These are phyloP conservation scores for Microcera coccophila DNA, from an alignment of 2,329 filamentous ascomycete genomes.

Conservation along the genomic window DNA sequence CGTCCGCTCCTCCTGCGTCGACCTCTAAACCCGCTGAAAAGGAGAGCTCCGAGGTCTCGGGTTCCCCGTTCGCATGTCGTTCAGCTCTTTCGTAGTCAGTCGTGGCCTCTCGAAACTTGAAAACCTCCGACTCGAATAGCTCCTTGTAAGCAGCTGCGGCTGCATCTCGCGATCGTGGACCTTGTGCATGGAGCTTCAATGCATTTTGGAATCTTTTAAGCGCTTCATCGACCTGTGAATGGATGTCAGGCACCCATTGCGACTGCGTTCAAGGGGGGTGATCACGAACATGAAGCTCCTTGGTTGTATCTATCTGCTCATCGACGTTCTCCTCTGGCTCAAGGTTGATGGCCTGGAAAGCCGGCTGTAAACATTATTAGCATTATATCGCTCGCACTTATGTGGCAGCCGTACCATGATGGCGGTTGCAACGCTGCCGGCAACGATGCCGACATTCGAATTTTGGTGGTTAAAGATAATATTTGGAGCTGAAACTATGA, in stretches of 20 bases:
- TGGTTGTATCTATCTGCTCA: conserved; percentile 90
- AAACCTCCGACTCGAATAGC: conserved; percentile 89
- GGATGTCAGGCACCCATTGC: conserved; percentile 3
- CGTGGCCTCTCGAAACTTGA: conserved; percentile 80
- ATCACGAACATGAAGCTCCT: conserved; percentile 70
- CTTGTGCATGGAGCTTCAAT: conserved; percentile 86
- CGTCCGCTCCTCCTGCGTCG: conserved; percentile 63
- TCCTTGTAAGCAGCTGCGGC: conserved; percentile 77
- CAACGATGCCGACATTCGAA: conserved; percentile 20
- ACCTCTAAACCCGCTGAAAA: conserved; percentile 52
- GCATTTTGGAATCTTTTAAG: conserved; percentile 91
- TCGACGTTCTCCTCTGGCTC: conserved; percentile 87
- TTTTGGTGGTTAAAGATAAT: conserved; percentile 1
- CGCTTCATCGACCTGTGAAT: conserved; percentile 78
- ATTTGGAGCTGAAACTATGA: not conserved
- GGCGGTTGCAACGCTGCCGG: conserved; percentile 12
- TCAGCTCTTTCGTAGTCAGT: conserved; percentile 78
- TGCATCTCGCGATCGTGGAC: conserved; percentile 68
- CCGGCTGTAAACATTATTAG: conserved; percentile 50
- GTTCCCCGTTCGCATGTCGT: conserved; percentile 47
- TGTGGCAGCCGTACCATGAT: conserved; percentile 19
- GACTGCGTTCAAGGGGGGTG: not conserved
- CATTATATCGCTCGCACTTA: conserved; percentile 1
- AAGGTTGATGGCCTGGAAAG: conserved; percentile 87
- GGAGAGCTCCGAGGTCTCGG: conserved; percentile 35